Evolutionary conservation across 2,329 filamentous ascomycete species (phyloP), one percentile per base, ranked within the genome.

Genomic region (Rhytidhysteron rufulum): DNA sequence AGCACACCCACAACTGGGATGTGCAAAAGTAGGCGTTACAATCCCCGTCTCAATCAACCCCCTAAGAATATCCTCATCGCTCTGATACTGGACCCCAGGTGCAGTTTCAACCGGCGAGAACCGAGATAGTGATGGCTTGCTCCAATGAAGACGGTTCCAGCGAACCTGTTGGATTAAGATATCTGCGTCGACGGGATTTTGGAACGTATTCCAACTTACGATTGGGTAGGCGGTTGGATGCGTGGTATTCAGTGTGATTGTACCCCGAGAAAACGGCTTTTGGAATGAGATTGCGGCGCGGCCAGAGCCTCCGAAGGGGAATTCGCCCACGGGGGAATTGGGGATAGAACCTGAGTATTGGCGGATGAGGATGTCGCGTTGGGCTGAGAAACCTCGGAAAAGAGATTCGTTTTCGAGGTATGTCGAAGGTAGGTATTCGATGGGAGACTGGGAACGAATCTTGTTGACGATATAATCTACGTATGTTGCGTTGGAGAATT

Each of bases 1-100:
- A 9, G 59, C 51, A 42, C 54, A 57, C 0, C 55, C 58, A 5
- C 62, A 54, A 5, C 42, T 47, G 8, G 60, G 54, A 39, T 66
- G 63, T 5, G 57, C 50, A n/a, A 58, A 49, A 2, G 48, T 55
- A n/a, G 57, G 56, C 31, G n/a, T 10, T n/a, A 47, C 47, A 33
- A 61, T 15, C 25, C 43, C 50, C 3, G 41, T 32, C 38, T 51
- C 45, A 19, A 53, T 33, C 29, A 48, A 40, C 27, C 38, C 48
- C 4, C 50, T 43, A 31, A 62, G 50, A 11, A 61, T 47, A 11
- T 59, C 56, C 0, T 50, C 55, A 24, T 62, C 58, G 15, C 44
- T 53, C 8, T 34, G 44, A 45, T 54, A 58, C 39, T 60, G 51
- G 5, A 49, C 40, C 2, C 58, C 58, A 25, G 57, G 58, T 9